Evolutionary conservation across 2,329 filamentous ascomycete species (phyloP).

Genomic region (Diaporthe sp.): DNA sequence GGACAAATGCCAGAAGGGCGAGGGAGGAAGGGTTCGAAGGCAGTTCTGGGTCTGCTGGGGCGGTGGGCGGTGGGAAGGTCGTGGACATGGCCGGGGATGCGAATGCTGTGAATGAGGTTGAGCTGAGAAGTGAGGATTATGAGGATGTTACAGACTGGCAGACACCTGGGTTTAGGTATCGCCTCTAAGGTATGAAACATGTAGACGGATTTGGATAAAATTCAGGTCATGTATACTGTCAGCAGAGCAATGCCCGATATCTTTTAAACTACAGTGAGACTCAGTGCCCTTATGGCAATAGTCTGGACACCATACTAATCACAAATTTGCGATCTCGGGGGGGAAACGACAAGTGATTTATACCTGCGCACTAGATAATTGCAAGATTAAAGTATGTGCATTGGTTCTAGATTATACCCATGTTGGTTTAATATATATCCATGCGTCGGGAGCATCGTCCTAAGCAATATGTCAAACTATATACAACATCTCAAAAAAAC

Average conservation of each 20-base stretch:
- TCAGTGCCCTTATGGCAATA: too few relatives aligned
- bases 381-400: background rate
- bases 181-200: conserved; percentile 51
- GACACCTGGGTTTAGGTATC: conserved; percentile 70
- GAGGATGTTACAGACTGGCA: conserved; percentile 74
- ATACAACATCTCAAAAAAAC: background rate
- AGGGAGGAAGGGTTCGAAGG: conserved; percentile 60
- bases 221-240: too few relatives aligned
- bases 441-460: background rate
- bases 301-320: too few relatives aligned
- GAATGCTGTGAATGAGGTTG: conserved; percentile 52
- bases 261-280: too few relatives aligned
- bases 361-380: background rate
- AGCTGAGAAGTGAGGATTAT: conserved; percentile 61
- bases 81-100: conserved; percentile 46
- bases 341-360: background rate
- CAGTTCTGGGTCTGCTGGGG: conserved; percentile 57
- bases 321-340: background rate
- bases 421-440: background rate
- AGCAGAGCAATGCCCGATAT: background rate
- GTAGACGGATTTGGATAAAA: too few relatives aligned
- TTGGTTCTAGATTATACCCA: background rate
- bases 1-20: conserved; percentile 59
- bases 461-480: background rate
- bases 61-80: conserved; percentile 54